These are phyloP conservation scores for Casaregolazyma suthepensis DNA, from an alignment of 1,139 yeast species.

Conservation along the genomic window DNA sequence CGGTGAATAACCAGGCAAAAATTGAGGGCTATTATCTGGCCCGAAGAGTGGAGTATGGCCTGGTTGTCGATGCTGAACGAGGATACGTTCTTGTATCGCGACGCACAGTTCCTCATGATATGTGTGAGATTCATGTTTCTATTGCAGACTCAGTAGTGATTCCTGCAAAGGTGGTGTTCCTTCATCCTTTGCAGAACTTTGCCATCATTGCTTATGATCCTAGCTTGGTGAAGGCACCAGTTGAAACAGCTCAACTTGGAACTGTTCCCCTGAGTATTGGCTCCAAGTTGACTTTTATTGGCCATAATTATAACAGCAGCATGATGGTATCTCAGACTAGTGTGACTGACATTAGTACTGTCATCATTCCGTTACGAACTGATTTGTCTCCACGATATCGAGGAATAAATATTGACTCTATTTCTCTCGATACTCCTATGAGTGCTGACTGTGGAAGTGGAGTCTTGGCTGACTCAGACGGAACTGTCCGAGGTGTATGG, in stretches of 20 bases:
- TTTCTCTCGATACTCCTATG: slow-evolving; percentile 65
- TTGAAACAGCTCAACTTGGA: slow-evolving; percentile 59
- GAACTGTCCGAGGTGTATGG: slow-evolving; percentile 81
- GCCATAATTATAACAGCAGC: slow-evolving; percentile 67
- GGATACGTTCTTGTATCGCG: slow-evolving; percentile 82
- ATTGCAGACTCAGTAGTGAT: slow-evolving; percentile 82
- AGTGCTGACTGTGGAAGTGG: slow-evolving; percentile 79
- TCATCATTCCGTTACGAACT: slow-evolving; percentile 65
- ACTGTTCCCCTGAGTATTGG: slow-evolving; percentile 60
- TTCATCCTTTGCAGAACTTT: slow-evolving; percentile 85
- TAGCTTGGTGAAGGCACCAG: slow-evolving; percentile 53
- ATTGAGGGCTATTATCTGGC: slow-evolving; percentile 54
- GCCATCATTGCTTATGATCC: slow-evolving; percentile 85
- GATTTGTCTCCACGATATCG: slow-evolving; percentile 63
- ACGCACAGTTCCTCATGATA: slow-evolving; percentile 74
- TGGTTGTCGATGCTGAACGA: slow-evolving; percentile 69
- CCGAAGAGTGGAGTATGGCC: slow-evolving; percentile 59
- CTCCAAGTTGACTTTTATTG: slow-evolving; percentile 68
- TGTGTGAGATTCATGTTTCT: slow-evolving; percentile 70
- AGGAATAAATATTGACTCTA: slow-evolving; percentile 76
- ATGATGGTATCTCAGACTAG: slow-evolving; percentile 70
- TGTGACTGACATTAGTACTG: slow-evolving; percentile 69
- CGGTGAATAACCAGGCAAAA: slow-evolving; percentile 58
- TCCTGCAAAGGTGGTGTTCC: slow-evolving; percentile 73
- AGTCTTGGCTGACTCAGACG: slow-evolving; percentile 69